Conservation (phyloP, 78 protist species). For the Tieghemostelium lacteum region DNA sequence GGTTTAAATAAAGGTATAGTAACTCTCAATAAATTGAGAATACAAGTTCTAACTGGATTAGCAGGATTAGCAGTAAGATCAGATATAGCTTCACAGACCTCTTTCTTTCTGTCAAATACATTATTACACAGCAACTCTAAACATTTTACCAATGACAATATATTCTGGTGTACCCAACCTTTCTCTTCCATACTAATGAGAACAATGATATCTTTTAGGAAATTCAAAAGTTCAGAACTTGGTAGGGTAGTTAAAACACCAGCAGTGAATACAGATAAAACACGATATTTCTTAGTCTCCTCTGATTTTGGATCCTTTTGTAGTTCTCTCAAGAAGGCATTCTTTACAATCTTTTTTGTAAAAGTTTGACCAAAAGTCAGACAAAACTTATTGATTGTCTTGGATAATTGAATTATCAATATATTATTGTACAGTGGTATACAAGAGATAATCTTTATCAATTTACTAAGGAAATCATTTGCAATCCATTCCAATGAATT, state of each 20-base stretch:
- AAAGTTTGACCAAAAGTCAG: slow-evolving; percentile 29
- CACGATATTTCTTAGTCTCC: slow-evolving; percentile 30
- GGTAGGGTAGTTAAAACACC: slow-evolving; percentile 67
- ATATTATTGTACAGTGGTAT: slow-evolving; percentile 37
- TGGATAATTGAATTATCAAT: slow-evolving; percentile 4
- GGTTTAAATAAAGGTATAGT: slow-evolving; percentile 48
- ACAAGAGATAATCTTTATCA: slow-evolving; percentile 32
- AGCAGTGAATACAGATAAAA: slow-evolving; percentile 32
- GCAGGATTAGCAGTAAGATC: slow-evolving; percentile 60
- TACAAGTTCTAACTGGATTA: slow-evolving; percentile 62
- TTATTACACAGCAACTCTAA: slow-evolving; percentile 65
- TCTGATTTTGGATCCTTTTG: slow-evolving; percentile 57
- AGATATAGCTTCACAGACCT: slow-evolving; percentile 15
- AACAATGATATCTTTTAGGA: slow-evolving; percentile 43
- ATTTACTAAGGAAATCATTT: slow-evolving; percentile 37
- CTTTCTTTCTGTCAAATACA: slow-evolving; percentile 56
- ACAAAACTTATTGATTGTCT: slow-evolving; percentile 30
- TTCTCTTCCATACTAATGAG: slow-evolving; percentile 75
- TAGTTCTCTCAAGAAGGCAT: slow-evolving; percentile 32
- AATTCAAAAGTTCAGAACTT: slow-evolving; percentile 16
- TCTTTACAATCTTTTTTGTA: slow-evolving; percentile 46
- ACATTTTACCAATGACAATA: slow-evolving; percentile 42
- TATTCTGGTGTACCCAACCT: slow-evolving; percentile 39
- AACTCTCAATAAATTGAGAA: slow-evolving; percentile 36
- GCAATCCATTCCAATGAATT: slow-evolving; percentile 52